Conservation (phyloP, 75 land plant species). For the Adiantum capillusveneris region DNA sequence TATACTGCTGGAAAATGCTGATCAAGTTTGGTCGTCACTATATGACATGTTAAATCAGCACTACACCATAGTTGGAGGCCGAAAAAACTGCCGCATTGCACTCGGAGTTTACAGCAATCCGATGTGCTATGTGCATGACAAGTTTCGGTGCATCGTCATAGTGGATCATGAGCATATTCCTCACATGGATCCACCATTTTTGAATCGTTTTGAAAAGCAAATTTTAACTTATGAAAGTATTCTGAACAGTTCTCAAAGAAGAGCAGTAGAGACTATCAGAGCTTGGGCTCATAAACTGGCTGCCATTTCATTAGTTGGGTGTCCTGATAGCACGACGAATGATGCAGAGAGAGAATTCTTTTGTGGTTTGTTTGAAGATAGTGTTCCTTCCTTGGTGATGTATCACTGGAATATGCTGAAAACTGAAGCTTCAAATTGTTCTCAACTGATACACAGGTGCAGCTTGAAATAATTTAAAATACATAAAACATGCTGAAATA, state of each 20-base stretch:
- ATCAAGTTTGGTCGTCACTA: conserved; percentile 23
- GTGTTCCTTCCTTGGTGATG: conserved; percentile 19
- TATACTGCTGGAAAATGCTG: conserved; percentile 19
- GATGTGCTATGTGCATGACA: conserved; percentile 26
- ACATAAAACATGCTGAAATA: no score
- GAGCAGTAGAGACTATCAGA: conserved; percentile 10
- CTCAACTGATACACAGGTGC: no score
- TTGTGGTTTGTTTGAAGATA: conserved; percentile 20
- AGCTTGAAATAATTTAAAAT: no score
- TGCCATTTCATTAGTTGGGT: background rate
- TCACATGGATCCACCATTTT: conserved; percentile 18
- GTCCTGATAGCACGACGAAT: background rate
- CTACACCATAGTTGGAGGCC: conserved; percentile 19
- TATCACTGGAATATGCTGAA: conserved; percentile 1
- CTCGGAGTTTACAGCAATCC: conserved; percentile 24
- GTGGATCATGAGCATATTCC: conserved; percentile 19
- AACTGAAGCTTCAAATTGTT: no score
- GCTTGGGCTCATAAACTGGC: conserved; percentile 15
- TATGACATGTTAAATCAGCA: conserved; percentile 31
- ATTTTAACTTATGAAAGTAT: conserved; percentile 22
- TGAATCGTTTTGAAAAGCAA: conserved; percentile 26
- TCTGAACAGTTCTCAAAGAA: background rate
- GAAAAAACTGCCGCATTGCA: conserved; percentile 24
- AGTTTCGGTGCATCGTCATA: conserved; percentile 23
- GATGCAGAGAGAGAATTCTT: conserved; percentile 12